A percentile compares a stretch with the other conserved stretches of the same genome.
Conservation (phyloP, 306 rosid genomes). For the Vigna nakashimae region DNA sequence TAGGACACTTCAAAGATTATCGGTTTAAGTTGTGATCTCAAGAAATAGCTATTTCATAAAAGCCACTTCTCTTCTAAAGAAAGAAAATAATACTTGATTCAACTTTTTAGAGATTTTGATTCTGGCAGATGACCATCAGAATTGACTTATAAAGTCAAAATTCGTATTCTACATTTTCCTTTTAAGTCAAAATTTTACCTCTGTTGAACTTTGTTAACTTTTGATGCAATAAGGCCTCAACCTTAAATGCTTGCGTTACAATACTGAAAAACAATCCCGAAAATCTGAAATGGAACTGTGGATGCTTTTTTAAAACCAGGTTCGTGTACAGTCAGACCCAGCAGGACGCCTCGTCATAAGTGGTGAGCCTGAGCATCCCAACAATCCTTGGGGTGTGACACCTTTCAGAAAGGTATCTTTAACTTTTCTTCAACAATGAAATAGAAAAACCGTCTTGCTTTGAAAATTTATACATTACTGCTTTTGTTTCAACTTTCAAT, state of each 20-base stretch:
- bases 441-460: conserved; percentile 1
- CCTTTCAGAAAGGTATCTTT: conserved; percentile 86
- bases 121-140: not conserved
- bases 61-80: not conserved
- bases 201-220: conserved; percentile 15
- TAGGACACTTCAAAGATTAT: conserved; percentile 12
- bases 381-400: conserved; percentile 99
- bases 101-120: conserved; percentile 4
- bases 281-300: conserved; percentile 9
- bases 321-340: conserved; percentile 97
- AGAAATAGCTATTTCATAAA: conserved; percentile 20
- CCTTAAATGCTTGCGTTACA: not conserved
- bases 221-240: not conserved
- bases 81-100: not conserved
- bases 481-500: not conserved
- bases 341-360: conserved; percentile 92
- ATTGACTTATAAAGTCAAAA: not conserved
- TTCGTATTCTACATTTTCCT: conserved; percentile 12
- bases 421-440: conserved; percentile 5
- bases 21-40: not conserved
- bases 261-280: conserved; percentile 28
- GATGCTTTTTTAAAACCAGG: conserved; percentile 57
- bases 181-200: conserved; percentile 17
- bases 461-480: not conserved
- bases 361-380: conserved; percentile 93